Conservation (phyloP, 768 basidiomycete species). For the Amanita pseudoporphyria region DNA sequence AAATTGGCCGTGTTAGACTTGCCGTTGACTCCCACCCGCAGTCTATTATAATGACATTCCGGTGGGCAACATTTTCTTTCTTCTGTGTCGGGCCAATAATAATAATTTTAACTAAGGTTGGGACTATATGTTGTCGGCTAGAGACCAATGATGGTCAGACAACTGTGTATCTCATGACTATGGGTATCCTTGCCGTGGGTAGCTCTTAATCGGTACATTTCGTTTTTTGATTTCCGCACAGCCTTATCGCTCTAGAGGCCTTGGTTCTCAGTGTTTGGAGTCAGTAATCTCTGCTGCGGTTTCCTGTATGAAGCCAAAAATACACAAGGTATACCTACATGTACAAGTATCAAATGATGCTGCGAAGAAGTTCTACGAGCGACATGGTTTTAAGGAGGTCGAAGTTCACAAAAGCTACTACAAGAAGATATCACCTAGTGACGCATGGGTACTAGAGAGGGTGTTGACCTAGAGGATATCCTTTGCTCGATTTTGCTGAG, state of each 20-base stretch:
- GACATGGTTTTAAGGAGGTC: constrained; percentile 68
- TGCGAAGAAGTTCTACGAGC: constrained; percentile 78
- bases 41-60: constrained; percentile 94
- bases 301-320: constrained; percentile 46
- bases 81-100: constrained; percentile 10
- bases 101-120: constrained; percentile 36
- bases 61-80: constrained; percentile 21
- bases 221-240: constrained; percentile 18
- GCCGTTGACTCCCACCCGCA: constrained; percentile 19
- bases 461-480: constrained; percentile 20
- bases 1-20: constrained; percentile 8
- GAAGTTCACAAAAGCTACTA: constrained; percentile 69
- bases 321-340: constrained; percentile 70
- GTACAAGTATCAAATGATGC: constrained; percentile 76
- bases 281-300: constrained; percentile 57
- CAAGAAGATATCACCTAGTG: constrained; percentile 78
- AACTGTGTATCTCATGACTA: constrained; percentile 80
- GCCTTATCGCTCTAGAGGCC: constrained; percentile 77
- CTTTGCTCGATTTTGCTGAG: neutral
- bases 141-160: constrained; percentile 53
- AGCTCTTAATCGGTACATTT: neutral
- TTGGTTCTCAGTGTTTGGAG: constrained; percentile 68
- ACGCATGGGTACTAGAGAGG: constrained; percentile 83
- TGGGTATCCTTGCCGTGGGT: constrained; percentile 82
- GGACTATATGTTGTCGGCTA: constrained; percentile 78